Evolutionary conservation across 192 early-diverging fungal genomes (phyloP).

Genomic region (Spizellomyces sp.): DNA sequence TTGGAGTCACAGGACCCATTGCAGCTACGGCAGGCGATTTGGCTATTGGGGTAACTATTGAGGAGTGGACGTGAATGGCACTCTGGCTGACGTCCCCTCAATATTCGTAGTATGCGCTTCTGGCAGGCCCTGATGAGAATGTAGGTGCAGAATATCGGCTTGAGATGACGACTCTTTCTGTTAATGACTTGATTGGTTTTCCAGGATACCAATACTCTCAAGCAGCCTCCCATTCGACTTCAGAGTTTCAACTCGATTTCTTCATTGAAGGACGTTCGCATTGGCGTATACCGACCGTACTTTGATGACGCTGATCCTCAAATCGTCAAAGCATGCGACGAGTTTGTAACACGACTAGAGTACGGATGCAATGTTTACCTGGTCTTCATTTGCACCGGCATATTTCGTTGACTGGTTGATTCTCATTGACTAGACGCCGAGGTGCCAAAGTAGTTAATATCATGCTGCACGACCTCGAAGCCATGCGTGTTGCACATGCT

Average conservation of each 20-base stretch:
- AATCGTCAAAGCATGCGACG: constrained; percentile 42
- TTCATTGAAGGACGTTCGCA: constrained; percentile 51
- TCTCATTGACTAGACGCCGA: constrained; percentile 10
- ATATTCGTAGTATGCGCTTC: constrained; percentile 49
- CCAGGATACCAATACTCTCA: constrained; percentile 43
- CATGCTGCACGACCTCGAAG: constrained; percentile 60
- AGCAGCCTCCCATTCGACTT: constrained; percentile 57
- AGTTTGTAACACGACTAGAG: constrained; percentile 11
- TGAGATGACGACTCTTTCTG: too few species aligned
- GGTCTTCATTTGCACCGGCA: neutral
- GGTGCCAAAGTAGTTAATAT: constrained; percentile 69
- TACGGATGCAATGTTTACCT: neutral
- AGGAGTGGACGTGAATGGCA: neutral
- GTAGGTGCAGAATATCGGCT: too few species aligned
- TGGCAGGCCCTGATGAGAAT: constrained; percentile 57
- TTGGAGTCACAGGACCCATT: constrained; percentile 69
- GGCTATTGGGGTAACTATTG: constrained; percentile 50
- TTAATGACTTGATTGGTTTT: neutral
- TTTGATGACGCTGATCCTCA: constrained; percentile 34
- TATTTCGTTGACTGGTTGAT: too few species aligned
- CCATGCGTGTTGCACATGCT: constrained; percentile 58
- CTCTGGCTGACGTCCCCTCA: too few species aligned
- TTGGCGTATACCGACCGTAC: constrained; percentile 59
- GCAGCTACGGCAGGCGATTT: constrained; percentile 70
- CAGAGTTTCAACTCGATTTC: constrained; percentile 24